Conservation (phyloP, 306 rosid genomes). For the Ammopiptanthus mongolicus region DNA sequence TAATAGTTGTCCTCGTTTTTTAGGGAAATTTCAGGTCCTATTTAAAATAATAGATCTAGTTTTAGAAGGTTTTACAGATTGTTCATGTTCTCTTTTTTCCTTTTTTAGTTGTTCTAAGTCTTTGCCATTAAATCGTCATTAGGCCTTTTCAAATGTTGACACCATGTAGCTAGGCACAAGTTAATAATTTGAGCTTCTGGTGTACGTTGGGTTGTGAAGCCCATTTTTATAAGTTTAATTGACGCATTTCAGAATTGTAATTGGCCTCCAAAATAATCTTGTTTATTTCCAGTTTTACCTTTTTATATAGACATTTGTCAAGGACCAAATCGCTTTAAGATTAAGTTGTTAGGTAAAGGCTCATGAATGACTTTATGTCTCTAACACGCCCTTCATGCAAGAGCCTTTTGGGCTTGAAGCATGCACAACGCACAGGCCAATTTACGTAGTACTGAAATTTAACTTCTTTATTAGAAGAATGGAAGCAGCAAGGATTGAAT, state of each 20-base stretch:
- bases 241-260: conserved; percentile 34
- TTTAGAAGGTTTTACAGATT: conserved; percentile 39
- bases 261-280: conserved; percentile 16
- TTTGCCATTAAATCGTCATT: conserved; percentile 29
- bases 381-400: neutral
- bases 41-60: conserved; percentile 32
- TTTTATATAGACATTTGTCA: neutral
- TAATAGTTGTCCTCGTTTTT: too few species aligned
- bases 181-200: conserved; percentile 37
- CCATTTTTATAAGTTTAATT: conserved; percentile 37
- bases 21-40: conserved; percentile 33
- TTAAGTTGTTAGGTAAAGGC: neutral
- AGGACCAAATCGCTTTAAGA: neutral
- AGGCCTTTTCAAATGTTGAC: conserved; percentile 37
- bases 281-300: neutral
- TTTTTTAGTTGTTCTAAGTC: conserved; percentile 16
- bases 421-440: neutral
- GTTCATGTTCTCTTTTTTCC: neutral
- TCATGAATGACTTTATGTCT: neutral
- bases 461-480: neutral
- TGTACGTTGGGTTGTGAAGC: conserved; percentile 39
- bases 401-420: neutral
- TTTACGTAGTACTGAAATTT: neutral
- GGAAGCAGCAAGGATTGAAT: too few species aligned
- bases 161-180: conserved; percentile 35